phyloP scores from a whole-genome alignment of 2,329 filamentous ascomycete genomes.

The Colletotrichum neosansevieriae region DNA sequence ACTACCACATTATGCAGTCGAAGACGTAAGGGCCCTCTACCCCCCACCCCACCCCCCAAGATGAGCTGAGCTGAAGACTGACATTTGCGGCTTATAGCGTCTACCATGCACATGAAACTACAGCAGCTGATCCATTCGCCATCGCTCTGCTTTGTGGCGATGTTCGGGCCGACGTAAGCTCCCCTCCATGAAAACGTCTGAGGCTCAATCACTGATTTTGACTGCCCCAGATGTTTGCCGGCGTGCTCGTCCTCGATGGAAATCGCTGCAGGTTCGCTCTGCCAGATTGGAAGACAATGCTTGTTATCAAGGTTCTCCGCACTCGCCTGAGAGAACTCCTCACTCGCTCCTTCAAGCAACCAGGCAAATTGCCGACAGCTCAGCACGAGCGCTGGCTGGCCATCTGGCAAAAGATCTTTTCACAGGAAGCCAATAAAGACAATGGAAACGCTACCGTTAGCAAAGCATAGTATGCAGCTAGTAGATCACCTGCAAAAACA shows the following conservation, averaged over 20 bases:
- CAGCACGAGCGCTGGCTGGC: conserved; percentile 82
- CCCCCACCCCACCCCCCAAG: no score
- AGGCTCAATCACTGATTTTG: conserved; percentile 21
- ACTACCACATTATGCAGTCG: conserved; percentile 97
- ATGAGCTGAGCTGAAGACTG: conserved; percentile 40
- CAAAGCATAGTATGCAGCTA: conserved; percentile 44
- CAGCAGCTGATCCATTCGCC: conserved; percentile 82
- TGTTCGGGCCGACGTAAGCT: conserved; percentile 81
- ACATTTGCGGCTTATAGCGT: conserved; percentile 64
- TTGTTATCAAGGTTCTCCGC: conserved; percentile 87
- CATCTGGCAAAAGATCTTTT: conserved; percentile 78
- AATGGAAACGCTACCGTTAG: conserved; percentile 44
- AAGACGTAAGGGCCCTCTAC: conserved; percentile 69
- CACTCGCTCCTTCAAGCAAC: conserved; percentile 75
- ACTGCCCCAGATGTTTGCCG: conserved; percentile 80
- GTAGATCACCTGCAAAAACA: background rate
- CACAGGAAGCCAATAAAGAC: conserved; percentile 59
- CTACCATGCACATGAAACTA: conserved; percentile 92
- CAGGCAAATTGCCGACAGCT: conserved; percentile 70
- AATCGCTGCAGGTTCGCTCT: conserved; percentile 88
- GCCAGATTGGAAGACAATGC: conserved; percentile 89
- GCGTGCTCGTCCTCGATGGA: conserved; percentile 87
- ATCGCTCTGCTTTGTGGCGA: conserved; percentile 90
- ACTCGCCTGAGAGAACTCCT: conserved; percentile 81
- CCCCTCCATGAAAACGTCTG: background rate